Conservation (phyloP, 164 flowering plant genomes). For the Macadamia tetraphylla region DNA sequence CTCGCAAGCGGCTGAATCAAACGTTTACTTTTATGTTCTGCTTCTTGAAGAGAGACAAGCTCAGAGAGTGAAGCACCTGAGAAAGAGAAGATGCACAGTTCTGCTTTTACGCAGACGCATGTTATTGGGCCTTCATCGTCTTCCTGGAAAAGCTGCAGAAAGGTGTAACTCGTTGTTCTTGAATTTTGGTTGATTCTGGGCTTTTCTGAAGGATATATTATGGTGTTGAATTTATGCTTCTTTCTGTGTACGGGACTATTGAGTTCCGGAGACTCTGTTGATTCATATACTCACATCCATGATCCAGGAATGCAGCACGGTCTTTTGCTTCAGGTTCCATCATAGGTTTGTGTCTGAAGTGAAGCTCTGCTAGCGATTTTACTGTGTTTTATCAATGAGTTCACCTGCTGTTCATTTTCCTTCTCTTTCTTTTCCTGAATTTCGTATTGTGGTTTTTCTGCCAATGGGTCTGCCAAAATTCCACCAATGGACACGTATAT, state of each 20-base stretch:
- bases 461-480: no score
- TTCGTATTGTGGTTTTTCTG: no score
- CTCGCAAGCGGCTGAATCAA: no score
- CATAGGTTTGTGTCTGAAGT: not conserved
- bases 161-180: slow-evolving; percentile 8
- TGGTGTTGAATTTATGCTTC: not conserved
- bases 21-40: no score
- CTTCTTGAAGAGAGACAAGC: not conserved
- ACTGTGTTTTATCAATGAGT: not conserved
- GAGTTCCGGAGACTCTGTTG: not conserved
- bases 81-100: slow-evolving; percentile 13
- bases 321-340: not conserved
- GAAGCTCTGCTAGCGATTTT: not conserved
- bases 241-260: not conserved
- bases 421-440: no score
- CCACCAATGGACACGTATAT: no score
- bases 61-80: not conserved
- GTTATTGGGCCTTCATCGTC: slow-evolving; percentile 9
- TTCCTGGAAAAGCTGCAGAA: not conserved
- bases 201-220: not conserved
- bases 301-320: no score
- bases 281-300: no score
- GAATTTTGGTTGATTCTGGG: not conserved
- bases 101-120: slow-evolving; percentile 2
- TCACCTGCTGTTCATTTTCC: not conserved